Percentiles rank a stretch among this genome's conserved stretches.
These are phyloP conservation scores for Nakazawaea populi DNA, from an alignment of 805 yeast genomes.

Conservation along the genomic window DNA sequence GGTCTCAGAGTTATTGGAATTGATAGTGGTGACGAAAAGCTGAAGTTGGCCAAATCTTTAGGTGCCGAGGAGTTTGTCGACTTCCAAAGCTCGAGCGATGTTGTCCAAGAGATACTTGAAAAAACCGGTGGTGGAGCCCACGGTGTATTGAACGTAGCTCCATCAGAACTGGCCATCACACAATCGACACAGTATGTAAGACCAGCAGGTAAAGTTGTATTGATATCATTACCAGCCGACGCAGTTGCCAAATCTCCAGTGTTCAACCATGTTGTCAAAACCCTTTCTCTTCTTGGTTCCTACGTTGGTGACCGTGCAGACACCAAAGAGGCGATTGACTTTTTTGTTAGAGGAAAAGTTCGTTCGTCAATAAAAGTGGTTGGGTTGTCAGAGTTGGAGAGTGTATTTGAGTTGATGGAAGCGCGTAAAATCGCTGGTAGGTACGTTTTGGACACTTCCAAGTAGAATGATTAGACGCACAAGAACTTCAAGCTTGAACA, in stretches of 20 bases:
- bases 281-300: conserved; percentile 61
- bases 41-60: conserved; percentile 42
- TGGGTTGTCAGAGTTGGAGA: conserved; percentile 65
- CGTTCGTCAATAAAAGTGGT: conserved; percentile 51
- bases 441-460: conserved; percentile 75
- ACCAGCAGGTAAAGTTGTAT: conserved; percentile 63
- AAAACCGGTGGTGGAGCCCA: conserved; percentile 73
- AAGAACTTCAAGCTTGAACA: background rate
- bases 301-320: conserved; percentile 79
- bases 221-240: conserved; percentile 50
- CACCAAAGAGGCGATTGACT: conserved; percentile 31
- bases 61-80: conserved; percentile 66
- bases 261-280: conserved; percentile 58
- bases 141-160: conserved; percentile 72
- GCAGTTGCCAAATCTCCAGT: conserved; percentile 60
- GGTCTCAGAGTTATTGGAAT: conserved; percentile 67
- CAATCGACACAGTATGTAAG: conserved; percentile 57
- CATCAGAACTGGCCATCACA: conserved; percentile 60
- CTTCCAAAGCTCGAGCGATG: conserved; percentile 48
- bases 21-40: conserved; percentile 66
- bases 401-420: conserved; percentile 71
- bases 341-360: conserved; percentile 9
- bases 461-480: conserved; percentile 26
- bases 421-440: conserved; percentile 84
- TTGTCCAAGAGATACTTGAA: conserved; percentile 47